These are phyloP conservation scores for Westerdykella aurantiaca DNA, from an alignment of 2,329 filamentous ascomycete genomes.

Conservation along the genomic window DNA sequence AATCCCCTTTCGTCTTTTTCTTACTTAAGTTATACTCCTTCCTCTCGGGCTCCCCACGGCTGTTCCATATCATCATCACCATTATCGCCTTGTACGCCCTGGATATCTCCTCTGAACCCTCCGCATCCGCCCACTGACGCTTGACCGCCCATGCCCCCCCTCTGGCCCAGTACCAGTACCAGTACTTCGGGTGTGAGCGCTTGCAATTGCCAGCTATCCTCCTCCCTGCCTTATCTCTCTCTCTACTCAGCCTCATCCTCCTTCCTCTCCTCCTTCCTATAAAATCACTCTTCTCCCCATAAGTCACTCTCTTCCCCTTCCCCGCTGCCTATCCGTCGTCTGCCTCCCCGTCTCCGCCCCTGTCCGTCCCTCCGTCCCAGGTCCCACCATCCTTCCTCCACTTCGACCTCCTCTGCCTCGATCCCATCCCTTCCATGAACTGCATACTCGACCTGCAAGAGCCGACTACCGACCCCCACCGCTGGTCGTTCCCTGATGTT, in stretches of 20 bases:
- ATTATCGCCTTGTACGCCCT: not conserved
- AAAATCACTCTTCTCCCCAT: slow-evolving; percentile 24
- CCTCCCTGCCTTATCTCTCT: slow-evolving; percentile 26
- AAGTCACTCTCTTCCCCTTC: slow-evolving; percentile 20
- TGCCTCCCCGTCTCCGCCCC: slow-evolving; percentile 7
- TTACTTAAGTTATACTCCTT: too few relatives aligned
- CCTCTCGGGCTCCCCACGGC: not conserved
- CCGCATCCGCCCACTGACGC: not conserved
- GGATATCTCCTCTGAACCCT: not conserved
- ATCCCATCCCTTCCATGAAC: slow-evolving; percentile 28
- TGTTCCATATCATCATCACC: not conserved
- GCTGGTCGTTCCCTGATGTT: slow-evolving; percentile 34
- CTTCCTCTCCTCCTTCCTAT: slow-evolving; percentile 13
- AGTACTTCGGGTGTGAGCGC: slow-evolving; percentile 17
- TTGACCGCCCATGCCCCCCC: slow-evolving; percentile 20
- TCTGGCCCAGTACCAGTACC: slow-evolving; percentile 20
- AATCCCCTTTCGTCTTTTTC: slow-evolving; percentile 11
- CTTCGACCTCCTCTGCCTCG: not conserved
- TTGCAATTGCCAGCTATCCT: slow-evolving; percentile 2
- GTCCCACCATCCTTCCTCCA: not conserved
- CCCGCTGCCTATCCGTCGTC: slow-evolving; percentile 19
- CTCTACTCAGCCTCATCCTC: slow-evolving; percentile 15
- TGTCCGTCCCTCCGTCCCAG: not conserved
- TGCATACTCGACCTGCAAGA: slow-evolving; percentile 16
- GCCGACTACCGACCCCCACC: slow-evolving; percentile 20